These are phyloP conservation scores for Pholiota adiposa DNA, from an alignment of 1,284 basidiomycete genomes.

Conservation along the genomic window DNA sequence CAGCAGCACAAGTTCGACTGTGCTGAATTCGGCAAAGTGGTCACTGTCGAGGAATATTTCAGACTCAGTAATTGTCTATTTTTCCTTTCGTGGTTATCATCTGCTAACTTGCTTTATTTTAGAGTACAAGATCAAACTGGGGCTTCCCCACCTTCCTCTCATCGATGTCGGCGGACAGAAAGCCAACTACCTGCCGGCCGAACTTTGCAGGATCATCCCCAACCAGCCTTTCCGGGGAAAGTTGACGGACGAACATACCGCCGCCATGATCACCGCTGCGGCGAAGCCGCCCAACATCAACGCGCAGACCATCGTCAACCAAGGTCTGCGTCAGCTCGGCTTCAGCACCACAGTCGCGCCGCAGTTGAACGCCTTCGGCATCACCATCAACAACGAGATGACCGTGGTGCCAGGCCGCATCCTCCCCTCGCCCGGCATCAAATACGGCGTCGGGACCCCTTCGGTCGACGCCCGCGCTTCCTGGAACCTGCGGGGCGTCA, in stretches of 20 bases:
- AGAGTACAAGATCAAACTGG: constrained; percentile 63
- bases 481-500: constrained; percentile 72
- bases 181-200: constrained; percentile 61
- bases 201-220: constrained; percentile 72
- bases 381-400: constrained; percentile 67
- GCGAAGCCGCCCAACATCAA: constrained; percentile 72
- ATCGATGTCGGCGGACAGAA: constrained; percentile 66
- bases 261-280: constrained; percentile 68
- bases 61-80: constrained; percentile 48
- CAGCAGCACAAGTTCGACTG: constrained; percentile 57
- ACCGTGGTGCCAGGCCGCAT: constrained; percentile 74
- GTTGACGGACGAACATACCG: constrained; percentile 68
- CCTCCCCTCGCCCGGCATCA: constrained; percentile 59
- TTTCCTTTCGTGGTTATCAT: neutral
- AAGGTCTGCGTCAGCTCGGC: constrained; percentile 65
- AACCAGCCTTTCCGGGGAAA: constrained; percentile 75
- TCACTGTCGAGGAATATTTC: constrained; percentile 72
- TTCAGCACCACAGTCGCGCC: constrained; percentile 51
- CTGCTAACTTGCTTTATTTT: constrained; percentile 11
- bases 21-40: constrained; percentile 46
- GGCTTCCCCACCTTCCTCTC: constrained; percentile 56
- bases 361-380: constrained; percentile 56
- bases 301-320: constrained; percentile 56
- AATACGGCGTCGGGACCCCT: constrained; percentile 54
- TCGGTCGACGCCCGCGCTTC: constrained; percentile 61